Evolutionary conservation across 2,329 filamentous ascomycete genomes (phyloP).

Genomic region (Tolypocladium capitatum): DNA sequence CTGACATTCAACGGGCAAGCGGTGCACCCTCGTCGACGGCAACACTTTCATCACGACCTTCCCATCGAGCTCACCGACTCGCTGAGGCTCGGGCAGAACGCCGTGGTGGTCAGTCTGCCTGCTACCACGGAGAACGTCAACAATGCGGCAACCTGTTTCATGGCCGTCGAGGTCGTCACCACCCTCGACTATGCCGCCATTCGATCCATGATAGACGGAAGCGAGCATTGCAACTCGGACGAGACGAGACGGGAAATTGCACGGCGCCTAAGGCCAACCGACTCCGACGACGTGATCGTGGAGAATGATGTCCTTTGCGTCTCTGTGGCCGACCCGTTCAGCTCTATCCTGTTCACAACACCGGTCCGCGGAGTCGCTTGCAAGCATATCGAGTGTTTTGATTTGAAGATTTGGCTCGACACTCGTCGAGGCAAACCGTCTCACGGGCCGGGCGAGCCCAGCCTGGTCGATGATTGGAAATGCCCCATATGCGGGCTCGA

Average conservation of each 20-base stretch:
- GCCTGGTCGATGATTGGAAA: slow-evolving; percentile 59
- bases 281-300: slow-evolving; percentile 47
- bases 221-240: slow-evolving; percentile 26
- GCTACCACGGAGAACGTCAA: slow-evolving; percentile 12
- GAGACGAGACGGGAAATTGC: slow-evolving; percentile 46
- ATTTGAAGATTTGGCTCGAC: slow-evolving; percentile 67
- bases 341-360: slow-evolving; percentile 46
- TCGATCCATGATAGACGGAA: slow-evolving; percentile 22
- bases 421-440: slow-evolving; percentile 41
- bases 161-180: slow-evolving; percentile 60
- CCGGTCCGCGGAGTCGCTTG: slow-evolving; percentile 63
- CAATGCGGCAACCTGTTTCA: slow-evolving; percentile 27
- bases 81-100: slow-evolving; percentile 47
- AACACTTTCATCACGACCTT: slow-evolving; percentile 62
- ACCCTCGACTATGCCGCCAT: slow-evolving; percentile 34
- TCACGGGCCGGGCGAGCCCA: slow-evolving; percentile 28
- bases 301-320: slow-evolving; percentile 41
- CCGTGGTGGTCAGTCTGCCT: slow-evolving; percentile 37
- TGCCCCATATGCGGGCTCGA: slow-evolving; percentile 76
- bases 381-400: slow-evolving; percentile 76
- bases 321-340: slow-evolving; percentile 56
- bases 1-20: slow-evolving; percentile 52
- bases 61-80: slow-evolving; percentile 59
- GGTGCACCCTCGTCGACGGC: slow-evolving; percentile 48
- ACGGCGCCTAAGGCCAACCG: slow-evolving; percentile 22